These are phyloP conservation scores for Candida dajiaensis DNA, from an alignment of 805 yeast genomes.

Conservation along the genomic window DNA sequence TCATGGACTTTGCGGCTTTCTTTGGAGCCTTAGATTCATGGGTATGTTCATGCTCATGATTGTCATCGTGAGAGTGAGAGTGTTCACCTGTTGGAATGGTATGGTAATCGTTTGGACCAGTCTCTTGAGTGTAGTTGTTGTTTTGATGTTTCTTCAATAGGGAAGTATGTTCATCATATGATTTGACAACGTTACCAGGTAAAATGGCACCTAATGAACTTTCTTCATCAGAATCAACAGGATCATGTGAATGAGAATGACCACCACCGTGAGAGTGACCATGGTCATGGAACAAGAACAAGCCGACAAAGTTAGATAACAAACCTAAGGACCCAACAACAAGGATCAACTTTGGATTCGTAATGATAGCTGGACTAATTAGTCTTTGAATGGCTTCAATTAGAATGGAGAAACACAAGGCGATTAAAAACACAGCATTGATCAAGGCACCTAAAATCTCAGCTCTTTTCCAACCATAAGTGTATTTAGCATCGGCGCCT, in stretches of 20 bases:
- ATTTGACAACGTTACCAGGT: slow-evolving; percentile 42
- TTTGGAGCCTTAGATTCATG: slow-evolving; percentile 12
- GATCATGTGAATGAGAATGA: slow-evolving; percentile 33
- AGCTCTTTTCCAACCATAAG: slow-evolving; percentile 98
- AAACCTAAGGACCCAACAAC: slow-evolving; percentile 82
- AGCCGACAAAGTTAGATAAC: slow-evolving; percentile 74
- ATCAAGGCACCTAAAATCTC: slow-evolving; percentile 93
- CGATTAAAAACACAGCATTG: slow-evolving; percentile 88
- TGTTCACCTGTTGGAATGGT: slow-evolving; percentile 1
- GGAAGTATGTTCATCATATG: slow-evolving; percentile 21
- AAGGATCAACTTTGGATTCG: slow-evolving; percentile 77
- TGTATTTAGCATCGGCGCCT: slow-evolving; percentile 81
- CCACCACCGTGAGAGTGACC: slow-evolving; percentile 50
- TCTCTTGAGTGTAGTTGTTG: slow-evolving; percentile 14
- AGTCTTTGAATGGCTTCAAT: slow-evolving; percentile 92
- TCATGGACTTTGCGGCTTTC: slow-evolving; percentile 54
- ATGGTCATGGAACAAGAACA: slow-evolving; percentile 84
- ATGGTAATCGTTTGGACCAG: slow-evolving; percentile 18
- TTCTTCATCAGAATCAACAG: slow-evolving; percentile 15
- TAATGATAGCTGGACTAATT: slow-evolving; percentile 69
- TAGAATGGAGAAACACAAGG: slow-evolving; percentile 85
- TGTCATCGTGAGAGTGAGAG: slow-evolving; percentile 1
- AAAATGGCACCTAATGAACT: slow-evolving; percentile 28
- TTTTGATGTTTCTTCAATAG: slow-evolving; percentile 7
- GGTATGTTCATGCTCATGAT: slow-evolving; percentile 11